phyloP scores from a whole-genome alignment of 2,329 filamentous ascomycete genomes.

The Exophiala spinifera region DNA sequence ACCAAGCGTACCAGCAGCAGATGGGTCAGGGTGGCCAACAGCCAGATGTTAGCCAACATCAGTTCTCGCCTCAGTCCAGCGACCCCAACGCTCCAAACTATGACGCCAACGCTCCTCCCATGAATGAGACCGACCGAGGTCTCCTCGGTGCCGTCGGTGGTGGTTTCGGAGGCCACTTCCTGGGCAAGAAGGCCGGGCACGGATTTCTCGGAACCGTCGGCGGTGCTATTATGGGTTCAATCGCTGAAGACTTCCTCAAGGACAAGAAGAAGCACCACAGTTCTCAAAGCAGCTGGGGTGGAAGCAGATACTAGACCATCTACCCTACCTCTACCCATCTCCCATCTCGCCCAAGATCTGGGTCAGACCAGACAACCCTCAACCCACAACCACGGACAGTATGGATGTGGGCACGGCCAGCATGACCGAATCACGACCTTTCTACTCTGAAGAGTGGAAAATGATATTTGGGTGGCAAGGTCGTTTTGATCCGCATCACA shows the following conservation, averaged over 20 bases:
- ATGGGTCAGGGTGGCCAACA: conserved; percentile 13
- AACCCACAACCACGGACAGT: too few species aligned
- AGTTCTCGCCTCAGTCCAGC: conserved; percentile 31
- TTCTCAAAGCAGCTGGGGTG: conserved; percentile 27
- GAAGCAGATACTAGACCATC: conserved; percentile 19
- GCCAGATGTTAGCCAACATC: conserved; percentile 22
- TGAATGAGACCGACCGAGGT: conserved; percentile 54
- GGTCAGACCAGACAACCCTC: too few species aligned
- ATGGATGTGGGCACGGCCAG: too few species aligned
- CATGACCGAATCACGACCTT: neutral
- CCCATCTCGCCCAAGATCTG: too few species aligned
- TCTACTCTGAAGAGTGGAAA: neutral
- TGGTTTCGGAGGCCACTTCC: conserved; percentile 54
- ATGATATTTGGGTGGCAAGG: too few species aligned
- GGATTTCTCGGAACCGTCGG: conserved; percentile 55
- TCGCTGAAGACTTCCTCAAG: conserved; percentile 51
- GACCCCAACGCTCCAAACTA: conserved; percentile 42
- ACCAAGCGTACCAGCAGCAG: conserved; percentile 27
- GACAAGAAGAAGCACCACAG: conserved; percentile 39
- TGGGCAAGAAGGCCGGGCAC: conserved; percentile 57
- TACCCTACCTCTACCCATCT: neutral
- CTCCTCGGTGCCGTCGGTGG: conserved; percentile 56
- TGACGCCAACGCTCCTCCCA: conserved; percentile 42
- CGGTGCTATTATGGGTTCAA: conserved; percentile 15
- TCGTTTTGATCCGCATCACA: too few species aligned